Evolutionary conservation across 345 rosid species (phyloP), one percentile per base, ranked within the genome.

Genomic region (Orychophragmus violaceus): DNA sequence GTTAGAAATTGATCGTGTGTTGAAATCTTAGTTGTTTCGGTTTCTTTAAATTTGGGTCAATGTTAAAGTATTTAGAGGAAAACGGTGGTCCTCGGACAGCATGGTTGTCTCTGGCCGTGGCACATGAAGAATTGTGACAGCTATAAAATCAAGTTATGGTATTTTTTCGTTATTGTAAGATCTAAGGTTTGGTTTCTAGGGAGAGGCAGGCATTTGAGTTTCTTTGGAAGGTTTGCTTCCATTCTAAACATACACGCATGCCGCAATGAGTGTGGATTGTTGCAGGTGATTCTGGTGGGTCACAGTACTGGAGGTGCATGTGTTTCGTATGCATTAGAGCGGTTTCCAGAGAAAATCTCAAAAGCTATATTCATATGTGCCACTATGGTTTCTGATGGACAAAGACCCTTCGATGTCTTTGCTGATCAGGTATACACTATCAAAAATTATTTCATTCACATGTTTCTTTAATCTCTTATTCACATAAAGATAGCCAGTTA

Each of bases 261-360:
- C 33, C 3, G 48, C 58, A 59, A 11, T 41, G 55, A 52, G 18
- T 60, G 45, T 28, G 8, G 62, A 29, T 52, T 52, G 53, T 6
- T 74, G 62, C 82, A 93, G 97, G 97, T 90, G 51, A 82, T 86
- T 78, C 63, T 89, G 82, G 91, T 89, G 5, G 90, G 96, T 71
- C 98, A 92, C 62, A 85, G 95, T 71, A 80, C 78, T 50, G 96
- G 97, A 66, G 97, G 93, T 55, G 98, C 95, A 9, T 83, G 95
- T 25, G 51, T 87, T 75, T 92, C 97, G 8, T 80, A 84, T 77
- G 98, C 91, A 0, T 65, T 87, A 82, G 98, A 92, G 82, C 77
- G 66, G 65, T 87, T 80, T 66, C 85, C 91, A 2, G 75, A 81
- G 46, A 92, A 87, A 77, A 82, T 92, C 41, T 79, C 90, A 9